Evolutionary conservation across 345 rosid species (phyloP).

Genomic region (Boechera divaricarpa): DNA sequence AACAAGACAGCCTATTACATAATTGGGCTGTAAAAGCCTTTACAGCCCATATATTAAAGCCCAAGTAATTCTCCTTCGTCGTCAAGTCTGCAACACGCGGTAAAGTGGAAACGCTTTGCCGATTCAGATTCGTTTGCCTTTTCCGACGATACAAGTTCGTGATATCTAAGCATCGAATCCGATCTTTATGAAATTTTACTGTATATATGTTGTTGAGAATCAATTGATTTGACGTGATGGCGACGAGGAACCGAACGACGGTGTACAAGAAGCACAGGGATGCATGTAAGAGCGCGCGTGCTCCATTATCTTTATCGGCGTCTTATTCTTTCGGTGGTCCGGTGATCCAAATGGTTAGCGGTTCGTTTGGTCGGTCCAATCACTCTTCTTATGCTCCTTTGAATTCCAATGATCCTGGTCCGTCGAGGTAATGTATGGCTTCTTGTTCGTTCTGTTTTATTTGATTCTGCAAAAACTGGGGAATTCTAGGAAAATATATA

Average conservation of each 20-base stretch:
- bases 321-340: too few species aligned
- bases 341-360: too few species aligned
- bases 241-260: conserved; percentile 64
- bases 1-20: background rate
- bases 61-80: background rate
- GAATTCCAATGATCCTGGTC: too few species aligned
- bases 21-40: background rate
- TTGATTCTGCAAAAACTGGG: too few species aligned
- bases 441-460: too few species aligned
- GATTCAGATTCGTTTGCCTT: conserved; percentile 36
- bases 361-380: too few species aligned
- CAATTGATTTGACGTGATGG: conserved; percentile 43
- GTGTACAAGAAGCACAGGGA: conserved; percentile 47
- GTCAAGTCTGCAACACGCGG: conserved; percentile 32
- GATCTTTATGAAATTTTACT: background rate
- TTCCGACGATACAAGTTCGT: too few species aligned
- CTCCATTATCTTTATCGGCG: too few species aligned
- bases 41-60: background rate
- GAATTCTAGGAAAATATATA: background rate
- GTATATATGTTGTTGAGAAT: background rate
- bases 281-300: too few species aligned
- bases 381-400: too few species aligned
- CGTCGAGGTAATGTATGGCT: too few species aligned
- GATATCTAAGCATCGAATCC: too few species aligned
- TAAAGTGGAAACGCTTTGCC: background rate